A percentile compares a stretch with the other conserved stretches of the same genome.
These are phyloP conservation scores for Diaporthe amygdali DNA, from an alignment of 2,329 filamentous ascomycete genomes.

Conservation along the genomic window DNA sequence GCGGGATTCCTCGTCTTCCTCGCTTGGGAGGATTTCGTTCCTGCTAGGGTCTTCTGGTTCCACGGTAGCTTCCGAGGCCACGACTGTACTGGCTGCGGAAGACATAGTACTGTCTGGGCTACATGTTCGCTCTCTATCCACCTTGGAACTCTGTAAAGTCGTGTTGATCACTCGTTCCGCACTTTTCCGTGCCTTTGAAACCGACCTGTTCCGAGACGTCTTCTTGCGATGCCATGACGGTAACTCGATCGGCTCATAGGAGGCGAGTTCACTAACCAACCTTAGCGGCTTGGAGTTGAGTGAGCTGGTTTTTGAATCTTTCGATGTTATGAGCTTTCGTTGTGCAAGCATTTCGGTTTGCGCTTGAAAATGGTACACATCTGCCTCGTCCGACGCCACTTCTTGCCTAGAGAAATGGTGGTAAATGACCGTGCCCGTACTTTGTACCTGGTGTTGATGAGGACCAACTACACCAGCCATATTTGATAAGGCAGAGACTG, in stretches of 20 bases:
- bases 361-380: neutral
- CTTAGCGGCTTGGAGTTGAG: neutral
- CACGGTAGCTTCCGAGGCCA: neutral
- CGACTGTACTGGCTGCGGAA: neutral
- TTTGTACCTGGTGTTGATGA: neutral
- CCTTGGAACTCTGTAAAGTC: accelerated
- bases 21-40: accelerated
- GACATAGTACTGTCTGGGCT: neutral
- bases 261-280: neutral
- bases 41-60: no score
- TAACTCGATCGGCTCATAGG: no score
- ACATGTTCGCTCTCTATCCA: no score
- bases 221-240: neutral
- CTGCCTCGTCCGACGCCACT: neutral
- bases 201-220: neutral
- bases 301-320: neutral
- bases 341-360: neutral
- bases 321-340: neutral
- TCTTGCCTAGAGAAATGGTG: neutral
- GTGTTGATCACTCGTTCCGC: neutral
- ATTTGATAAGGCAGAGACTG: neutral
- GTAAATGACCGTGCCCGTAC: no score
- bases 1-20: no score
- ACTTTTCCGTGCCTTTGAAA: neutral
- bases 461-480: neutral